Evolutionary conservation across 2,329 filamentous ascomycete species (phyloP).

Genomic region (Fonsecaea pedrosoi): DNA sequence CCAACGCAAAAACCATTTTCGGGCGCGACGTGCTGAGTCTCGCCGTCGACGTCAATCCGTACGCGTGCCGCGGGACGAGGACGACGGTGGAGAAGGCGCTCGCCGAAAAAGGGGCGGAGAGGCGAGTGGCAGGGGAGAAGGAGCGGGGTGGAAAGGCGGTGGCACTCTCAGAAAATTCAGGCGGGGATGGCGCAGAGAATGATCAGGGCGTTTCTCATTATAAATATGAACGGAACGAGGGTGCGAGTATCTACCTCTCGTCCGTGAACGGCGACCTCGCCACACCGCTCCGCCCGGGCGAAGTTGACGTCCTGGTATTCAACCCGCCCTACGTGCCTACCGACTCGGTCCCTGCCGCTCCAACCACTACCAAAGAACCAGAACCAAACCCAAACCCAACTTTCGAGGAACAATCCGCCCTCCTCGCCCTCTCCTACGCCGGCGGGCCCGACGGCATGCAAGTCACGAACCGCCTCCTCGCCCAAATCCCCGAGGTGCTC

Average conservation of each 20-base stretch:
- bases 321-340: conserved; percentile 98
- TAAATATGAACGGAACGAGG: conserved; percentile 1
- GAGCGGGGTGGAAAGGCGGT: background rate
- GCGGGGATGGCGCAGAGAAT: too few relatives aligned
- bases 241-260: conserved; percentile 62
- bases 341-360: conserved; percentile 69
- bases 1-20: conserved; percentile 75
- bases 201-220: too few relatives aligned
- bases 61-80: conserved; percentile 78
- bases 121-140: background rate
- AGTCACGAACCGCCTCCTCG: conserved; percentile 80
- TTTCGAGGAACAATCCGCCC: conserved; percentile 81
- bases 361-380: background rate
- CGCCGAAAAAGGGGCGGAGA: conserved; percentile 41
- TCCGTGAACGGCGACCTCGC: conserved; percentile 74
- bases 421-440: conserved; percentile 85
- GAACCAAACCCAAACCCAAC: conserved; percentile 25
- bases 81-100: conserved; percentile 68
- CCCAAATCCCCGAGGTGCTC: conserved; percentile 70
- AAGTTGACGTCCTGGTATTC: conserved; percentile 86
- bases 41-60: conserved; percentile 82
- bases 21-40: conserved; percentile 72
- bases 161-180: too few relatives aligned
- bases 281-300: conserved; percentile 62
- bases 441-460: conserved; percentile 93